Evolutionary conservation across 805 yeast species (phyloP), one percentile per base, ranked within the genome.

Genomic region (Metschnikowia continentalis): DNA sequence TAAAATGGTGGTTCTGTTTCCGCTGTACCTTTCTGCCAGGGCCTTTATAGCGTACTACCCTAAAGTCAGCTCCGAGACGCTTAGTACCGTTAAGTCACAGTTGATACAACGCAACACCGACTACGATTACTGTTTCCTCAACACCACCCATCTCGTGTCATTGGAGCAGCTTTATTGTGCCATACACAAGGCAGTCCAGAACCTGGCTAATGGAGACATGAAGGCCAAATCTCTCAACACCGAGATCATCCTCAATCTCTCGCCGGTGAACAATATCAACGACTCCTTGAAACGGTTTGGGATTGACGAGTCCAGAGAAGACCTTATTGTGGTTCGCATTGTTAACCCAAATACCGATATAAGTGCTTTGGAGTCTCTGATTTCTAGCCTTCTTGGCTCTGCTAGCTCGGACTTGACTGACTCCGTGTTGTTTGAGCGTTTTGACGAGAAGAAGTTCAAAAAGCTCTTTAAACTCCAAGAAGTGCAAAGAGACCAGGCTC

Each of bases 281-380:
- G 94, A 88, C 52, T 84, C 90, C 0, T 71, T 88, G 54, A 80
- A 77, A 55, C 74, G 79, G 58, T 86, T 87, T 67, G 96, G 96
- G 10, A 74, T 88, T 15, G 79, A 81, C 47, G 78, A 76, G 32
- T 68, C 70, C 3, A 66, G 81, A 2, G 61, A 61, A 0, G 70
- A 72, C 23, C 50, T 87, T 6, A 61, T 86, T 3, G 81, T 77
- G 10, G 61, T 86, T n/a, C 80, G 80, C 54, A 72, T 85, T 2
- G 40, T 71, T 23, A 65, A 66, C 7, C 51, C 47, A 0, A 52
- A 43, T 14, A 20, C 42, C 2, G 63, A 55, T n/a, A 54, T 54
- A 1, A 61, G 55, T 2, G 63, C 60, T 1, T 59, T 69, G 19
- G 62, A 67, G 1, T 63, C 63, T 0, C 32, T 78, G 53, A 53